phyloP scores from a whole-genome alignment of 1,139 yeast species.

The Blastobotrys arbuscula region DNA sequence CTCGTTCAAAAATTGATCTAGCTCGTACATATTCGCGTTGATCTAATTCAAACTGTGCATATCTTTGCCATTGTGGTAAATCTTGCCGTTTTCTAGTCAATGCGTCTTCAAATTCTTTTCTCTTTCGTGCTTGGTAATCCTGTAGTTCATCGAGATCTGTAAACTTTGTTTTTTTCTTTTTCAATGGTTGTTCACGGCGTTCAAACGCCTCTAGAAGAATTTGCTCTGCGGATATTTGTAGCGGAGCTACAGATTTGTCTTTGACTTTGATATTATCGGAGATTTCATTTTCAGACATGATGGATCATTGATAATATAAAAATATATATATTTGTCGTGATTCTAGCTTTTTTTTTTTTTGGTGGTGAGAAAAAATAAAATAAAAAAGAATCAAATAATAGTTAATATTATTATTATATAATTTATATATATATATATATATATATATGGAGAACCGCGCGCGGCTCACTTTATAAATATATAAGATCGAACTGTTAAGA shows the following conservation, averaged over 20 bases:
- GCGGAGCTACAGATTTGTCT: constrained; percentile 43
- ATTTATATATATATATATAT: too few relatives aligned
- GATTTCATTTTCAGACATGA: background rate
- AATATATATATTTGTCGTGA: too few relatives aligned
- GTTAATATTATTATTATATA: too few relatives aligned
- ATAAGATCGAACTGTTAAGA: too few relatives aligned
- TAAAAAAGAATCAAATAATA: too few relatives aligned
- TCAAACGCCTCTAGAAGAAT: constrained; percentile 52
- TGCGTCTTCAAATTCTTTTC: constrained; percentile 82
- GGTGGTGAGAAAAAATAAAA: background rate
- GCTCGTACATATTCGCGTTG: constrained; percentile 75
- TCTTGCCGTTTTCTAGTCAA: constrained; percentile 75
- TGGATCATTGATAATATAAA: background rate
- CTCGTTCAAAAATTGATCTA: constrained; percentile 83
- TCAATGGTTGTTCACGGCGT: constrained; percentile 39
- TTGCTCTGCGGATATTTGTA: constrained; percentile 54
- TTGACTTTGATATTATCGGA: constrained; percentile 26
- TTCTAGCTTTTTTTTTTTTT: background rate
- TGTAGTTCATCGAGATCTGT: constrained; percentile 75
- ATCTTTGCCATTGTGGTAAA: constrained; percentile 85
- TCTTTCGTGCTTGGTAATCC: constrained; percentile 66
- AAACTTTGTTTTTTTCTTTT: constrained; percentile 42
- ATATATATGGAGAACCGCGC: too few relatives aligned
- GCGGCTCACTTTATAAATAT: too few relatives aligned
- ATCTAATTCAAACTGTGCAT: constrained; percentile 82